Conservation (phyloP, 352 stramenopile genomes). For the Pythium volutum region DNA sequence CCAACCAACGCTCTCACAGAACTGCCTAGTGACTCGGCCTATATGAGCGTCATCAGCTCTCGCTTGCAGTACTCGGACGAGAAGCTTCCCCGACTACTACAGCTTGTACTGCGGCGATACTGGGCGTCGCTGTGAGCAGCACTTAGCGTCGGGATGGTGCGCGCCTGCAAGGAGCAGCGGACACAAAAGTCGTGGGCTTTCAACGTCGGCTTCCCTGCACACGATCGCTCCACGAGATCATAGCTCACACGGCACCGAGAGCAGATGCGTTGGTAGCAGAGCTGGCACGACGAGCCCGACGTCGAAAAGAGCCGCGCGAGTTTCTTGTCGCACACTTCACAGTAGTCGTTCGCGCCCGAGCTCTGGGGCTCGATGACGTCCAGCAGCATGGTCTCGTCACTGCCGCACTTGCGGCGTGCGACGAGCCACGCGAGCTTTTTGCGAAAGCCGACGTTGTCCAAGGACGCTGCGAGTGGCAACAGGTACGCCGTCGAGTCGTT, state of each 20-base stretch:
- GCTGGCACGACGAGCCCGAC: slow-evolving; percentile 10
- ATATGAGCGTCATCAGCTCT: slow-evolving; percentile 11
- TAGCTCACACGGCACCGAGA: slow-evolving; percentile 11
- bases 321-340: slow-evolving; percentile 11
- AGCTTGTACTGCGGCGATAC: background rate
- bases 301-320: slow-evolving; percentile 9
- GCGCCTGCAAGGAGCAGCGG: background rate
- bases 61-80: background rate
- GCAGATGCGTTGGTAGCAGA: slow-evolving; percentile 21
- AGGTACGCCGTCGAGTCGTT: slow-evolving; percentile 30
- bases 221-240: background rate
- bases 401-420: too few species aligned
- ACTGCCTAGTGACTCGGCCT: too few species aligned
- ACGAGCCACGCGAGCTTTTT: slow-evolving; percentile 52
- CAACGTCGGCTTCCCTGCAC: background rate
- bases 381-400: background rate
- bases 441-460: slow-evolving; percentile 25
- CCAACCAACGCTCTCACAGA: too few species aligned
- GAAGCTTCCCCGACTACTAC: background rate
- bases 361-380: slow-evolving; percentile 9
- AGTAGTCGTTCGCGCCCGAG: slow-evolving; percentile 3
- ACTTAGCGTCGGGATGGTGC: background rate
- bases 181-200: slow-evolving; percentile 5
- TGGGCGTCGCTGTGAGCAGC: background rate
- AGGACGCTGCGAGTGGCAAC: slow-evolving; percentile 6